Evolutionary conservation across 176 grass and related monocot species (phyloP).

Genomic region (Dactylis glomerata): DNA sequence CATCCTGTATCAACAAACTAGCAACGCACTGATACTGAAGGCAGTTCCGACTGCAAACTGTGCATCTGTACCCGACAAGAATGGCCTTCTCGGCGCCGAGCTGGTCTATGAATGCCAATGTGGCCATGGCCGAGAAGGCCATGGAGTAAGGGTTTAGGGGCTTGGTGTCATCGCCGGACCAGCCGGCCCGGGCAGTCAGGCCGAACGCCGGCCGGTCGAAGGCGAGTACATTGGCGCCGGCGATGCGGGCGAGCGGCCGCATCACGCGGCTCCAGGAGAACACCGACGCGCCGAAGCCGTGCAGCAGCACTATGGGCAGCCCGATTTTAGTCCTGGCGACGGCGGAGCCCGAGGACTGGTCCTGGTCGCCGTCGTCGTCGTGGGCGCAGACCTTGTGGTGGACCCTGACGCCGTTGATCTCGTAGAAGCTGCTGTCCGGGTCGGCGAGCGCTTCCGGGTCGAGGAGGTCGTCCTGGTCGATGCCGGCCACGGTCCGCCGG

Average conservation of each 20-base stretch:
- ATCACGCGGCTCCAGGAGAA: slow-evolving; percentile 81
- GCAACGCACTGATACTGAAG: neutral
- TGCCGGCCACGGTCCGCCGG: slow-evolving; percentile 57
- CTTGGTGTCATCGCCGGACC: slow-evolving; percentile 35
- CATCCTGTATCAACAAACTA: neutral
- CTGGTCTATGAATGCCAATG: slow-evolving; percentile 69
- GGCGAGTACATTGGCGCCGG: slow-evolving; percentile 73
- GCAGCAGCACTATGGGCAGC: slow-evolving; percentile 64
- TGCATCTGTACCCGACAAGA: slow-evolving; percentile 59
- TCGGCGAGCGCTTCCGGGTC: slow-evolving; percentile 65
- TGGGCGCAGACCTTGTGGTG: slow-evolving; percentile 81
- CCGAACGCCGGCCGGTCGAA: slow-evolving; percentile 91
- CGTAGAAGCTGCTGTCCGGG: slow-evolving; percentile 78
- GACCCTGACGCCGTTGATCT: slow-evolving; percentile 66
- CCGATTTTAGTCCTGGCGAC: neutral
- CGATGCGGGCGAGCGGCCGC: slow-evolving; percentile 51
- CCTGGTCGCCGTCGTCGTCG: slow-evolving; percentile 7
- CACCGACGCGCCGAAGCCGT: slow-evolving; percentile 84
- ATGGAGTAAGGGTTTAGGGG: slow-evolving; percentile 79
- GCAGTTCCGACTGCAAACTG: neutral
- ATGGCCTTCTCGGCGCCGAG: slow-evolving; percentile 50
- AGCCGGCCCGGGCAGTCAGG: slow-evolving; percentile 45
- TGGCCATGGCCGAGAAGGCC: slow-evolving; percentile 73
- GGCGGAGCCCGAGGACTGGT: slow-evolving; percentile 10
- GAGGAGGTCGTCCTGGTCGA: slow-evolving; percentile 78